phyloP scores from a whole-genome alignment of 2,329 filamentous ascomycete genomes.

The Coniochaeta prunicola region DNA sequence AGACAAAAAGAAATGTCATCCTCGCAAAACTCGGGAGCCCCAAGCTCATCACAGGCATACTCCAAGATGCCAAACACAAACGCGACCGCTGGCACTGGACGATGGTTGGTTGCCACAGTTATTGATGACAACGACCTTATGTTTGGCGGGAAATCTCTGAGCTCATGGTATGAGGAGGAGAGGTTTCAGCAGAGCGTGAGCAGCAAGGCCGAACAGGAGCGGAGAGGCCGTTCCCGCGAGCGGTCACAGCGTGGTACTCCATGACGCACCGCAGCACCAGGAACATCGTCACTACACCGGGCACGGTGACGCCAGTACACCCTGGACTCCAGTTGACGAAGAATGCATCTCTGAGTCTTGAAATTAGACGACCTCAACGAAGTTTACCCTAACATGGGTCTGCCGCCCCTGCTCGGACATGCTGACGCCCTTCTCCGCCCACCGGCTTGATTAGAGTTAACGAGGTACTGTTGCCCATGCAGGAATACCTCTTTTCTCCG shows the following conservation, averaged over 20 bases:
- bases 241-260: conserved; percentile 8
- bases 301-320: not conserved
- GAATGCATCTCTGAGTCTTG: too few species aligned
- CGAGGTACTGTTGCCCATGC: too few species aligned
- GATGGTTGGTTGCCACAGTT: conserved; percentile 46
- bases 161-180: conserved; percentile 55
- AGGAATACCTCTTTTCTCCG: too few species aligned
- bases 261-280: conserved; percentile 11
- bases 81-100: not conserved
- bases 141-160: conserved; percentile 53
- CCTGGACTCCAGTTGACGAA: too few species aligned
- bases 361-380: too few species aligned
- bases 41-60: not conserved
- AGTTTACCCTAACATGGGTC: too few species aligned
- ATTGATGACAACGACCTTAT: conserved; percentile 56
- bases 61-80: not conserved
- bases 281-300: conserved; percentile 28
- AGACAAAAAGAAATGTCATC: not conserved
- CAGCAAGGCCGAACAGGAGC: conserved; percentile 30
- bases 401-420: too few species aligned
- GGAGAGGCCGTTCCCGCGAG: conserved; percentile 30
- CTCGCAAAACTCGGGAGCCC: not conserved
- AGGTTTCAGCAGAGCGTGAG: conserved; percentile 35
- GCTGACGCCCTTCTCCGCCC: too few species aligned
- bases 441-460: too few species aligned